Evolutionary conservation across 139 green algal genomes (phyloP).

Genomic region (Microglena sp.): DNA sequence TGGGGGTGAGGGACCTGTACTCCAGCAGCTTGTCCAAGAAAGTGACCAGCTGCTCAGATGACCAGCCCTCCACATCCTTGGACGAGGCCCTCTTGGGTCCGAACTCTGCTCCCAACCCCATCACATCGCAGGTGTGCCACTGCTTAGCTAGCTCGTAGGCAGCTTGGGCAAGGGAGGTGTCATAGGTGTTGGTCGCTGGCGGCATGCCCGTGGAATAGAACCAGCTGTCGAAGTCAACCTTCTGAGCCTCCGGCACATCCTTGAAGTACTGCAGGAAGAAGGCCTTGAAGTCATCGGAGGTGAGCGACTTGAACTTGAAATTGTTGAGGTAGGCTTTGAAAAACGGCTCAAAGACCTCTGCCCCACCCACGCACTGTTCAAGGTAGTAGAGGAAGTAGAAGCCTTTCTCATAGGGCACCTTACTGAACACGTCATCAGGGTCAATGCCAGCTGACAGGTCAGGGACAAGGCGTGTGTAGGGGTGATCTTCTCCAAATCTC

Average conservation of each 20-base stretch:
- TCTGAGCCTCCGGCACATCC: slow-evolving; percentile 1
- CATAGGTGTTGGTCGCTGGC: slow-evolving; percentile 60
- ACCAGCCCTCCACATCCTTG: slow-evolving; percentile 54
- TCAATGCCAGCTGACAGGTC: slow-evolving; percentile 55
- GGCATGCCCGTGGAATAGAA: slow-evolving; percentile 64
- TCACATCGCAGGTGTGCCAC: slow-evolving; percentile 61
- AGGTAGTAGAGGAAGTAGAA: slow-evolving; percentile 84
- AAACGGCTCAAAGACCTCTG: slow-evolving; percentile 59
- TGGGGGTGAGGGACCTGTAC: slow-evolving; percentile 19
- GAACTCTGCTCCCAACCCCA: slow-evolving; percentile 36
- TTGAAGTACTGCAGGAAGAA: slow-evolving; percentile 66
- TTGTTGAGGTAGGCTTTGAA: slow-evolving; percentile 44
- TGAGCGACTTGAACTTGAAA: slow-evolving; percentile 37
- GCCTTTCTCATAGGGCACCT: slow-evolving; percentile 70
- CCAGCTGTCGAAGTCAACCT: slow-evolving; percentile 32
- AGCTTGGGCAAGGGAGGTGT: slow-evolving; percentile 43
- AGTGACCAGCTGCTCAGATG: slow-evolving; percentile 29
- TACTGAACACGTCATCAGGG: slow-evolving; percentile 79
- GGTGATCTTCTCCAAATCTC: slow-evolving; percentile 34
- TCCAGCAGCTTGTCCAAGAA: slow-evolving; percentile 57
- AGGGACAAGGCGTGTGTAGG: slow-evolving; percentile 42
- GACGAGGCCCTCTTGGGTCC: slow-evolving; percentile 16
- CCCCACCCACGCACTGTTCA: slow-evolving; percentile 55
- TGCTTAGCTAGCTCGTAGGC: slow-evolving; percentile 52
- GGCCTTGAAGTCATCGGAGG: slow-evolving; percentile 42